Conservation (phyloP, 148 eudicot genomes). For the Chenopodium berlandieri region DNA sequence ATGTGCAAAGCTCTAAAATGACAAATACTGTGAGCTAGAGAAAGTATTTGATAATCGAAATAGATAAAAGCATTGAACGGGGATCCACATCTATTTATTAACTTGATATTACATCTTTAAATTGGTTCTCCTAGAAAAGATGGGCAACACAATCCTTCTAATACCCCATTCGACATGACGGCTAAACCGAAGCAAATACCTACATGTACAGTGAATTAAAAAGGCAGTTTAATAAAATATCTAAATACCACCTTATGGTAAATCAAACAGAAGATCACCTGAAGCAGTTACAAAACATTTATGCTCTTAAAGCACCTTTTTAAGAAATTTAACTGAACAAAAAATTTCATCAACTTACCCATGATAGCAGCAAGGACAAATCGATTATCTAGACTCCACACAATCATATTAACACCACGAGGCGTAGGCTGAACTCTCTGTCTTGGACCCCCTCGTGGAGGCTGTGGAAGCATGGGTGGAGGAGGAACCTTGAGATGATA, state of each 20-base stretch:
- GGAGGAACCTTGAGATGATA: slow-evolving; percentile 98
- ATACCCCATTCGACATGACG: not conserved
- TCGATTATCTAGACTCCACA: slow-evolving; percentile 95
- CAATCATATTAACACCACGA: slow-evolving; percentile 96
- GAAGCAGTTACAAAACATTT: not conserved
- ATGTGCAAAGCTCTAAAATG: not conserved
- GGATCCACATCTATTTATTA: not conserved
- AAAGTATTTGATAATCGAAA: not conserved
- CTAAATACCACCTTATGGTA: not conserved
- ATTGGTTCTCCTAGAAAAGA: not conserved
- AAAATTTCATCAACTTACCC: slow-evolving; percentile 54
- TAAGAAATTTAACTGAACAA: not conserved
- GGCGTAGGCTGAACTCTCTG: slow-evolving; percentile 87
- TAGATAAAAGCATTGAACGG: not conserved
- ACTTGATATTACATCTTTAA: not conserved
- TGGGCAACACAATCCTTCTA: not conserved
- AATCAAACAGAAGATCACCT: not conserved
- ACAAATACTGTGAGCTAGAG: not conserved
- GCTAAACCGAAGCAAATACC: too few relatives aligned
- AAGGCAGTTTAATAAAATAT: not conserved
- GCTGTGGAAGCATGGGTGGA: slow-evolving; percentile 86
- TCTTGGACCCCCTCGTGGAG: slow-evolving; percentile 89
- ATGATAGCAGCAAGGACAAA: slow-evolving; percentile 97
- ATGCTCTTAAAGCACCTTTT: not conserved
- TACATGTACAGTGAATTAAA: not conserved